phyloP scores from a whole-genome alignment of 352 stramenopile genomes.

The Pythium sp. region DNA sequence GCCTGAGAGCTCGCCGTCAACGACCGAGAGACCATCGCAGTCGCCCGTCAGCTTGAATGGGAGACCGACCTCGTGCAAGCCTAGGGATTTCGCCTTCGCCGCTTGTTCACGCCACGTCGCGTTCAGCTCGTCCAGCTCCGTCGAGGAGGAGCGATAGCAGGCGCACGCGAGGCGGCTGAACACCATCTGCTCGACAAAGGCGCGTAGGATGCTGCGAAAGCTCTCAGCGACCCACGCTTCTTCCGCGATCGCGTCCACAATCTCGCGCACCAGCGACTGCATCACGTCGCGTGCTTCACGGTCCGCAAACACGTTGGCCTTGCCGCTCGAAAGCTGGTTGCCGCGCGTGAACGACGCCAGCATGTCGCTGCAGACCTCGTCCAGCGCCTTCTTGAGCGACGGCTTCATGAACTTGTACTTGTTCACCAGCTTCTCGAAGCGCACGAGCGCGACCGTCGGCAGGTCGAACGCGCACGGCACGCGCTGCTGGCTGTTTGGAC shows the following conservation, averaged over 20 bases:
- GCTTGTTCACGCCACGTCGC: slow-evolving; percentile 56
- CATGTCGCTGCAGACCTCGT: slow-evolving; percentile 59
- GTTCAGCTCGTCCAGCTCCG: slow-evolving; percentile 72
- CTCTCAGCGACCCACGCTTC: slow-evolving; percentile 32
- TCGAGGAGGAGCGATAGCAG: slow-evolving; percentile 51
- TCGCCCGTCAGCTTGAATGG: slow-evolving; percentile 30
- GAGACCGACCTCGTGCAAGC: slow-evolving; percentile 56
- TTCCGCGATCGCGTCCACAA: slow-evolving; percentile 48
- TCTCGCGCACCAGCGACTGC: slow-evolving; percentile 62
- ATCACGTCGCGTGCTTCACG: slow-evolving; percentile 61
- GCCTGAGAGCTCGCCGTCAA: slow-evolving; percentile 3
- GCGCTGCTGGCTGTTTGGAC: slow-evolving; percentile 13
- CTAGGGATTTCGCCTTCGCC: slow-evolving; percentile 35
- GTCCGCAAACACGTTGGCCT: slow-evolving; percentile 39
- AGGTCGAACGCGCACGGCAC: slow-evolving; percentile 39
- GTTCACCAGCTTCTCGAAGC: slow-evolving; percentile 71
- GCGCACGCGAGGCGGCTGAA: slow-evolving; percentile 63
- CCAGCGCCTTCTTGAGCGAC: slow-evolving; percentile 58
- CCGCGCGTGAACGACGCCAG: slow-evolving; percentile 49
- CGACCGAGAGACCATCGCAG: neutral
- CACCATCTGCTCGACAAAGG: slow-evolving; percentile 77
- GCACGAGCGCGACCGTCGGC: slow-evolving; percentile 43
- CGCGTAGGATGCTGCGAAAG: slow-evolving; percentile 26
- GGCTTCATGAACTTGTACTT: slow-evolving; percentile 58
- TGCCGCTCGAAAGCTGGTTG: slow-evolving; percentile 18